phyloP scores from a whole-genome alignment of 441 rosid species.

The Populus trichocarpa region DNA sequence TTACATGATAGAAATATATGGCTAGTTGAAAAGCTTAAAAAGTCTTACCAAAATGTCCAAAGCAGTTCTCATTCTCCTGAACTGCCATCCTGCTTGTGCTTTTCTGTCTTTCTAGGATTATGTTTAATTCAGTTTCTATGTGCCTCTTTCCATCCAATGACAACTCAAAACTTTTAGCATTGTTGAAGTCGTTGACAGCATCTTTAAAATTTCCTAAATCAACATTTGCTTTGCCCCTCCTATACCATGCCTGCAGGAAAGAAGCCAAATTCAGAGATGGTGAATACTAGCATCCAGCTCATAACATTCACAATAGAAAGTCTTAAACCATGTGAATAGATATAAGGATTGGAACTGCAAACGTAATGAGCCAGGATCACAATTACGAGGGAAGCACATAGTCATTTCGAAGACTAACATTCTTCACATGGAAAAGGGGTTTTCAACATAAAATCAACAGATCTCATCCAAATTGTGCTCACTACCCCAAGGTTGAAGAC shows the following conservation, averaged over 20 bases:
- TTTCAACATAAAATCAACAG: not conserved
- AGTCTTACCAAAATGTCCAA: conserved; percentile 31
- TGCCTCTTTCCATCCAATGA: conserved; percentile 70
- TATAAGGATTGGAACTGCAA: conserved; percentile 1
- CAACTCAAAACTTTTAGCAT: conserved; percentile 50
- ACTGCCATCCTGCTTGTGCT: conserved; percentile 15
- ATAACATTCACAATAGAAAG: not conserved
- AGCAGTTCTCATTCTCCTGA: conserved; percentile 16
- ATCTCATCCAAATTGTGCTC: not conserved
- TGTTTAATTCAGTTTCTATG: conserved; percentile 53
- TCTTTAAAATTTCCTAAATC: conserved; percentile 46
- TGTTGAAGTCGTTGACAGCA: conserved; percentile 53
- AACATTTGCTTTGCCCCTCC: conserved; percentile 80
- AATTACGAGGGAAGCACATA: not conserved
- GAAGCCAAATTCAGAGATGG: not conserved
- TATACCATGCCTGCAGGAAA: conserved; percentile 67
- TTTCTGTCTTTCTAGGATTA: conserved; percentile 25
- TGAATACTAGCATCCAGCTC: not conserved
- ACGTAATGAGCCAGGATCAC: not conserved
- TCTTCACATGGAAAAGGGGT: not conserved
- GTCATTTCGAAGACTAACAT: not conserved
- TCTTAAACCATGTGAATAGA: not conserved
- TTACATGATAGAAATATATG: not conserved
- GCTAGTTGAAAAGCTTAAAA: not conserved
- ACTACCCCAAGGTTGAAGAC: not conserved